These are phyloP conservation scores for Chaetomium sp. DNA, from an alignment of 2,329 filamentous ascomycete genomes.

Conservation along the genomic window DNA sequence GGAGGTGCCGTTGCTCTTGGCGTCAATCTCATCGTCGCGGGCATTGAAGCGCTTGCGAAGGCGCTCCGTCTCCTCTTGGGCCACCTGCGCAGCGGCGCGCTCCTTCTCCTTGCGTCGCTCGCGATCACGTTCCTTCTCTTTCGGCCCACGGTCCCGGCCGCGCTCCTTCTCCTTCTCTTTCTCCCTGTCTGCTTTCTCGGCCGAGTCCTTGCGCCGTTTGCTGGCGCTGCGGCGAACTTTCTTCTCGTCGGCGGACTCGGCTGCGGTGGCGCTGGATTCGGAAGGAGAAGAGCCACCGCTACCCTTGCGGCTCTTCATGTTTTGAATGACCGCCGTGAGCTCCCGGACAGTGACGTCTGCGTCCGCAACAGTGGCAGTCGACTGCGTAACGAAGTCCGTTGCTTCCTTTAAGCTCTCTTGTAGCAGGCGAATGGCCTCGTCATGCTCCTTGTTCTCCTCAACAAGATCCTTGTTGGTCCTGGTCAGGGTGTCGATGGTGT, in stretches of 20 bases:
- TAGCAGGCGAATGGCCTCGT: constrained; percentile 10
- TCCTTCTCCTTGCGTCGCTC: constrained; percentile 15
- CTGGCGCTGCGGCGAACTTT: constrained; percentile 25
- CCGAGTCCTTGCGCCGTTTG: constrained; percentile 21
- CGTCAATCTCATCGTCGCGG: constrained; percentile 25
- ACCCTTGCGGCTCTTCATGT: constrained; percentile 18
- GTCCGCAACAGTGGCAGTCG: no score
- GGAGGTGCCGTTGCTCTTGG: constrained; percentile 22
- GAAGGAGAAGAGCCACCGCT: constrained; percentile 13
- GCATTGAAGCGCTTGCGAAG: constrained; percentile 29
- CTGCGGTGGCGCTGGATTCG: constrained; percentile 19
- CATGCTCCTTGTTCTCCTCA: constrained; percentile 19
- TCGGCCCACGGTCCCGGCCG: background rate
- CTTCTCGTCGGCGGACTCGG: constrained; percentile 23
- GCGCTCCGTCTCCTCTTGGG: constrained; percentile 19
- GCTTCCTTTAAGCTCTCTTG: constrained; percentile 23
- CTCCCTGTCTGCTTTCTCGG: constrained; percentile 20
- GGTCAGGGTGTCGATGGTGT: constrained; percentile 22
- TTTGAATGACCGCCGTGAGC: no score
- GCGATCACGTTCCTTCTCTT: constrained; percentile 12
- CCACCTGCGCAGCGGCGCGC: background rate
- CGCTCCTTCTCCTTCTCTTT: constrained; percentile 14
- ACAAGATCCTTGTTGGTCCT: constrained; percentile 21
- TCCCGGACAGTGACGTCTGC: no score
- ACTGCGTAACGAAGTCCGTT: background rate